Conservation (phyloP, 1,284 basidiomycete species). For the Papiliotrema flavescens region DNA sequence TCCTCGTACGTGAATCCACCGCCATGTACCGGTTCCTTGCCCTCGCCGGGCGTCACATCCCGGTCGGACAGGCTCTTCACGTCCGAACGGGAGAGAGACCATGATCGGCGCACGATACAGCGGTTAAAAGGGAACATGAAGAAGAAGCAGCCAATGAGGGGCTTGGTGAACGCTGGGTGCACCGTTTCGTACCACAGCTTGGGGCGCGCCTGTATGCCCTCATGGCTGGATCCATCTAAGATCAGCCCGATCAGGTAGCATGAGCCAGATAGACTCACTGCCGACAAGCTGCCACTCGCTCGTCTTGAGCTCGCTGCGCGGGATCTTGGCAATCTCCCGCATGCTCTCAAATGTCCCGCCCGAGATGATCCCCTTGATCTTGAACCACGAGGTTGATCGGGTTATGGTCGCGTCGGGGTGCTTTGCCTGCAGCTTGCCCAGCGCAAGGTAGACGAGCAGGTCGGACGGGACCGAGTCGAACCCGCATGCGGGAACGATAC, state of each 20-base stretch:
- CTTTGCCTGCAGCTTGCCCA: slow-evolving; percentile 51
- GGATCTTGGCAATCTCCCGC: slow-evolving; percentile 52
- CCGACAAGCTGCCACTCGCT: slow-evolving; percentile 36
- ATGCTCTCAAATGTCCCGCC: slow-evolving; percentile 66
- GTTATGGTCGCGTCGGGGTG: slow-evolving; percentile 48
- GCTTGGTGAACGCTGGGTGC: slow-evolving; percentile 48
- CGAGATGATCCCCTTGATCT: slow-evolving; percentile 57
- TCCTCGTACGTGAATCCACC: slow-evolving; percentile 70
- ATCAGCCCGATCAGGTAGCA: background rate
- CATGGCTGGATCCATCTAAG: background rate
- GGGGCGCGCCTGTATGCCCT: slow-evolving; percentile 30
- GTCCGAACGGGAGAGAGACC: slow-evolving; percentile 60
- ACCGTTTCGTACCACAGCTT: slow-evolving; percentile 54
- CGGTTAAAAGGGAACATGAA: slow-evolving; percentile 63
- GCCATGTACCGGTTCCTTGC: slow-evolving; percentile 55
- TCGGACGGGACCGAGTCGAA: slow-evolving; percentile 72
- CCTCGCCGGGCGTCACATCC: background rate
- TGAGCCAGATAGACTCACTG: background rate
- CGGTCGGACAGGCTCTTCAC: background rate
- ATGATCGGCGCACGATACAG: slow-evolving; percentile 70
- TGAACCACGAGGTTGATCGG: slow-evolving; percentile 54
- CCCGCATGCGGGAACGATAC: slow-evolving; percentile 67
- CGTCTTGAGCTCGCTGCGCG: slow-evolving; percentile 48
- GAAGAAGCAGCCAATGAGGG: slow-evolving; percentile 57
- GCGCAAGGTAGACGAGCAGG: slow-evolving; percentile 58